Conservation (phyloP, 1,284 basidiomycete species). For the Boletus sp. region DNA sequence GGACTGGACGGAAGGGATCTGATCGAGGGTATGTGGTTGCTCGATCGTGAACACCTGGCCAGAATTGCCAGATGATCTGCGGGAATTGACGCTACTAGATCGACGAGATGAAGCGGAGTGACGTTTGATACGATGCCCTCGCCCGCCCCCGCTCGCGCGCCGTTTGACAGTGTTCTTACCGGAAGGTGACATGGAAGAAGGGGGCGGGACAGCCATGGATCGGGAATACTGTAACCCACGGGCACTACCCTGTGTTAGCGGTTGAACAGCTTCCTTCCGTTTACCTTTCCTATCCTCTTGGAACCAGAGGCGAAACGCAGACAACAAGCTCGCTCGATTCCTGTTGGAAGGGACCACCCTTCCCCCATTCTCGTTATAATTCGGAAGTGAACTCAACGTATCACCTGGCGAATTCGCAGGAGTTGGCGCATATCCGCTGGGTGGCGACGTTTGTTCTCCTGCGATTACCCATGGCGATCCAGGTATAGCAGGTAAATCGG, state of each 20-base stretch:
- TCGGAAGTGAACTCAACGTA: conserved; percentile 52
- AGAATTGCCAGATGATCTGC: conserved; percentile 66
- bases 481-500: conserved; percentile 43
- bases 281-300: conserved; percentile 77
- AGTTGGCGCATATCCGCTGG: conserved; percentile 38
- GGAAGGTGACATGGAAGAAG: conserved; percentile 23
- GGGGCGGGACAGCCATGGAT: conserved; percentile 18
- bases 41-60: conserved; percentile 57
- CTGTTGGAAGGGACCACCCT: conserved; percentile 38
- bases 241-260: conserved; percentile 29
- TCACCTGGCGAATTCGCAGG: conserved; percentile 53
- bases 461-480: conserved; percentile 73
- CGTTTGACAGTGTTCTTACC: conserved; percentile 45
- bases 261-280: conserved; percentile 45
- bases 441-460: conserved; percentile 41
- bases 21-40: conserved; percentile 45
- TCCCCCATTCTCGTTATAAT: conserved; percentile 40
- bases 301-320: conserved; percentile 76
- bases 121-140: conserved; percentile 54
- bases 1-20: conserved; percentile 56
- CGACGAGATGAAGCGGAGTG: conserved; percentile 68
- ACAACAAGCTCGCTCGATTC: conserved; percentile 66
- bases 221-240: conserved; percentile 26
- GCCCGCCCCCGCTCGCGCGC: conserved; percentile 40
- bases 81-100: conserved; percentile 79